Base-by-base conservation (phyloP, 352 stramenopile genomes). In the Pythium grandisporangium region DNA sequence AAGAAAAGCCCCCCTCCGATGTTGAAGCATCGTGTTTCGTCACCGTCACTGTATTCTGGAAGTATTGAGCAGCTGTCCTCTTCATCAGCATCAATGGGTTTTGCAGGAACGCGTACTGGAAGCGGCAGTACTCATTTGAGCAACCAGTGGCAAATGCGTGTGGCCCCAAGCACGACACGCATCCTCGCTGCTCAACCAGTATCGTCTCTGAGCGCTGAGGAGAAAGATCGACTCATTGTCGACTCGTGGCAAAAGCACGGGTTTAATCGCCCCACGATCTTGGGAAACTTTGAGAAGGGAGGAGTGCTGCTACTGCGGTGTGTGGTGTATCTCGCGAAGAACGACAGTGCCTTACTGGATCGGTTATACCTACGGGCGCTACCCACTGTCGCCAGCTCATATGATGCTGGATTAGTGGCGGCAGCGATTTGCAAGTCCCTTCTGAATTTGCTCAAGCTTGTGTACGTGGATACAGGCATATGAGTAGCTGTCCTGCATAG, bases 241-340 rank as follows among this genome's bases (percentile, higher is more conserved):
- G 59, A 62, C n/a, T 47, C 70, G 5, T 93, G 79, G 79, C 72
- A 88, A 34, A 68, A 72, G 14, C 80, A 86, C 42, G 79, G 79
- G 0, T 90, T 89, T 42, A 84, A 86, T 41, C 63, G 56, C 6
- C 53, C 61, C 24, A 70, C 55, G 4, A 57, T 90, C 11, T 51
- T 86, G 22, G 61, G 63, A 11, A 93, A 93, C 53, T 93, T 93
- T 51, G 61, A 85, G 5, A 79, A 83, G 22, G 76, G 79, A 13
- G 79, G 79, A 6, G 70, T 87, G 6, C 34, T 93, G 35, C 46
- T 93, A 37, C 51, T 90, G 6, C 65, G 67, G 42, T 67, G 59
- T 4, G 51, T 93, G 19, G 59, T 66, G 5, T 77, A 84, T 42
- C 75, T 81, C 61, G 34, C 90, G 34, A 72, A 88, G 35, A 73